Base-by-base conservation (phyloP, 768 basidiomycete species). In the Amanita subjunquillea region DNA sequence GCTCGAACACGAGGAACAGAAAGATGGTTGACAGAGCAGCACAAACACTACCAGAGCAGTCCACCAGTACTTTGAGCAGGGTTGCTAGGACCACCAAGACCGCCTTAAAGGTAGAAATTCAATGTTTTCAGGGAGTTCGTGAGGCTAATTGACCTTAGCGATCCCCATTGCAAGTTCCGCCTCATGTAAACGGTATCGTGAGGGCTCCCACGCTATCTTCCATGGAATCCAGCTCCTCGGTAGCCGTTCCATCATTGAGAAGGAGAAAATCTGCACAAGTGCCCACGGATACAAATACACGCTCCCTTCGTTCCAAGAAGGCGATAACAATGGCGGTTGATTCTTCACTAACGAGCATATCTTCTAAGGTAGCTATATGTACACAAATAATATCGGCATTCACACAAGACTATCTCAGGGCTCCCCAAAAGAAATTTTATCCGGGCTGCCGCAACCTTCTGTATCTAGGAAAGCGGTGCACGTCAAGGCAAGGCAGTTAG, bases 291-390 rank as follows among this genome's bases (percentile, higher is more conserved):
- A 59, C 68, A 25, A 72, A 68, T 54, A 71, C 69, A 6, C 67
- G 75, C 23, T 70, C 74, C 56, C 57, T 77, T 39, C 70, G 77
- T 34, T 76, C 77, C n/a, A 61, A 60, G 50, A 77, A 73, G 55
- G 63, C 65, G 17, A 56, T 60, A 40, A 25, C 36, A 15, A 17
- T 42, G n/a, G 23, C 36, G 6, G 38, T 42, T 36, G 72, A 72
- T 36, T 66, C 69, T 30, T 67, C 69, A 2, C 55, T 69, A 27
- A 68, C 68, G 48, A 71, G 69, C 48, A 59, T 71, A 27, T 69
- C 74, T 43, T 70, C 69, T 36, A 69, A 65, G 58, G 74, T 77
- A 58, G 57, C 56, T 36, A 42, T 20, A 12, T 20, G 27, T 42
- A 3, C 32, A 20, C 23, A n/a, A 8, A 32, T 20, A 13, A 25